Percentiles rank a stretch among this genome's conserved stretches.
phyloP scores from a whole-genome alignment of 331 rosid species.

The Saraca asoca region DNA sequence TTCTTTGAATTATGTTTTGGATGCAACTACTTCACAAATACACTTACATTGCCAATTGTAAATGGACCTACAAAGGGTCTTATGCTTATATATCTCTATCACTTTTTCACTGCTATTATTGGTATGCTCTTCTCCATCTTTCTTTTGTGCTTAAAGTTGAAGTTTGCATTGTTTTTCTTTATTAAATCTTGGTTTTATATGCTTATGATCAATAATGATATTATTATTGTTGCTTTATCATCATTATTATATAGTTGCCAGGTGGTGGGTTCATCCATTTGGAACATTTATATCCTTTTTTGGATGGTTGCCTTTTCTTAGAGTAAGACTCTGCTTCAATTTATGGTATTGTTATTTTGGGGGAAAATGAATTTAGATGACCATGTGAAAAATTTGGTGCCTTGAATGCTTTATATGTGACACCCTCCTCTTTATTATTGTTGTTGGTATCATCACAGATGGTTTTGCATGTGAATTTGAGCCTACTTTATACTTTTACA shows the following conservation, averaged over 20 bases:
- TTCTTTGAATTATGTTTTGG: constrained; percentile 36
- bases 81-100: constrained; percentile 66
- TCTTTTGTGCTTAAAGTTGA: constrained; percentile 10
- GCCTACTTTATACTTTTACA: constrained; percentile 13
- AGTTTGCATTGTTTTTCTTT: constrained; percentile 1
- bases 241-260: constrained; percentile 62
- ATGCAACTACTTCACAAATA: constrained; percentile 85
- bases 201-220: not conserved
- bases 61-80: constrained; percentile 99
- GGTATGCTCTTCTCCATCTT: constrained; percentile 53
- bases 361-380: constrained; percentile 19
- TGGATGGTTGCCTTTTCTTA: constrained; percentile 70
- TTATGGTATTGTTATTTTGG: constrained; percentile 11
- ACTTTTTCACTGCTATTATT: constrained; percentile 77
- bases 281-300: constrained; percentile 73
- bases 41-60: constrained; percentile 74
- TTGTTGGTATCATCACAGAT: constrained; percentile 10
- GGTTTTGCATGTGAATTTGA: constrained; percentile 10
- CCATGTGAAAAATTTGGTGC: not conserved
- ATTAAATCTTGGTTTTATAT: not conserved
- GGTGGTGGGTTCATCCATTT: constrained; percentile 85
- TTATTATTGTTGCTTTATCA: not conserved
- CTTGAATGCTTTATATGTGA: not conserved
- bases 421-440: constrained; percentile 1
- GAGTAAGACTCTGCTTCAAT: constrained; percentile 50